Conservation (phyloP, 1,284 basidiomycete genomes). For the Ceratobasidium sp. region DNA sequence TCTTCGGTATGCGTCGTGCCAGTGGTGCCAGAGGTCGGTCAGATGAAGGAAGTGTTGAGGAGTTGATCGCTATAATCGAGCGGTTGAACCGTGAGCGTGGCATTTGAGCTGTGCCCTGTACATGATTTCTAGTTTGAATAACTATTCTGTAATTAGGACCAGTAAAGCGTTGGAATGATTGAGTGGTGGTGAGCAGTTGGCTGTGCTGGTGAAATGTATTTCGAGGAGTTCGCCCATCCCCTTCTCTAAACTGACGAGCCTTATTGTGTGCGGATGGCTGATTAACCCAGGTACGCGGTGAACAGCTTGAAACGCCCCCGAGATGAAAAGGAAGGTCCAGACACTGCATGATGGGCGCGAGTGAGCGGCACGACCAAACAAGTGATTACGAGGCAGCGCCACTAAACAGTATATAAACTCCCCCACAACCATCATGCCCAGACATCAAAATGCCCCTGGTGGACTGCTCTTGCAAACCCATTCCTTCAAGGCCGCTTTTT, state of each 20-base stretch:
- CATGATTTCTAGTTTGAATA: not conserved
- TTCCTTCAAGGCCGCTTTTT: not conserved
- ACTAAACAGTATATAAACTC: not conserved
- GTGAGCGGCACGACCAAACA: not conserved
- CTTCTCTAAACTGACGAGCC: not conserved
- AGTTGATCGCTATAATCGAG: slow-evolving; percentile 36
- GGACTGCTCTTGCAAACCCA: not conserved
- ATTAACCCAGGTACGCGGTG: not conserved
- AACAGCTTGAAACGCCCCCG: not conserved
- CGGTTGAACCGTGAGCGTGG: slow-evolving; percentile 20
- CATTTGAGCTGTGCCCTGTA: not conserved
- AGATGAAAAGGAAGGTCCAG: not conserved
- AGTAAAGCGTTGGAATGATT: not conserved
- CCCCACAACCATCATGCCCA: not conserved
- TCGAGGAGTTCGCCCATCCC: not conserved
- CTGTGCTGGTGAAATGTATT: not conserved
- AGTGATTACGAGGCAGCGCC: not conserved
- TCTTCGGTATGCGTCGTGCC: slow-evolving; percentile 32
- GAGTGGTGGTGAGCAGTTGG: not conserved
- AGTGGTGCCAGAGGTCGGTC: slow-evolving; percentile 4
- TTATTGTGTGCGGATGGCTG: not conserved
- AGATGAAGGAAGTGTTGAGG: slow-evolving; percentile 21
- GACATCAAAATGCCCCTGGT: not conserved
- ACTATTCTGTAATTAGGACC: not conserved
- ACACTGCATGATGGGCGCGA: not conserved